Percentiles rank a stretch among this genome's conserved stretches.
Conservation (phyloP, 306 rosid genomes). For the Malus domestica region ASM211411v1 NC_041797.1:7218001-7218500, state of each 20-base stretch:
- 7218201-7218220: not conserved
- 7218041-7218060: not conserved
- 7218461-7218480: not conserved
- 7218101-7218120: not conserved
- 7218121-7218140: not conserved
- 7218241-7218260: too few species aligned
- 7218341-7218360: too few species aligned
- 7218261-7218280: not conserved
- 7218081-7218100: not conserved
- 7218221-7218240: too few species aligned
- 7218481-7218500: not conserved
- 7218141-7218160: not conserved
- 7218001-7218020: not conserved
- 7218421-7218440: not conserved
- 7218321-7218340: not conserved
- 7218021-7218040: not conserved
- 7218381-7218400: too few species aligned
- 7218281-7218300: not conserved
- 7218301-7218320: fast-evolving
- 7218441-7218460: not conserved
- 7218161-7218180: not conserved
- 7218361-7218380: too few species aligned
- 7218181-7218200: not conserved
- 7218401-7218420: not conserved
- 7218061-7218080: conserved; percentile 2